phyloP scores from a whole-genome alignment of 2,329 filamentous ascomycete genomes.

The Paraphoma sp. region DNA sequence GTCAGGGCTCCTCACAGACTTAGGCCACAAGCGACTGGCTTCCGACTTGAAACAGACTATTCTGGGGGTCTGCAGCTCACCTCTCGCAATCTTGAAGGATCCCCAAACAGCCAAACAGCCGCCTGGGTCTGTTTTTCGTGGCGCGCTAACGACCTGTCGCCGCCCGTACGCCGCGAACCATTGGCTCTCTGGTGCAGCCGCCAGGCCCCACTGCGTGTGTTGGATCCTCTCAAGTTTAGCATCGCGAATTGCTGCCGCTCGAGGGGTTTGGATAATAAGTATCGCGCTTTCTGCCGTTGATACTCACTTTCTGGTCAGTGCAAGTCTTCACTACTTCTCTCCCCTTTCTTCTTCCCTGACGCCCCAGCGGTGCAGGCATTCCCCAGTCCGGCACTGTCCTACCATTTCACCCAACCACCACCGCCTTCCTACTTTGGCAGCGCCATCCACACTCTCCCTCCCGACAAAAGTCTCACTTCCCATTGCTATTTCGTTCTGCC shows the following conservation, averaged over 20 bases:
- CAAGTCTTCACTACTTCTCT: slow-evolving; percentile 33
- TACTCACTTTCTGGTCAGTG: slow-evolving; percentile 38
- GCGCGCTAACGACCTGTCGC: slow-evolving; percentile 37
- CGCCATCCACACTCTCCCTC: slow-evolving; percentile 33
- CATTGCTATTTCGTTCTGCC: slow-evolving; percentile 34
- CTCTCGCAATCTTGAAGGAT: slow-evolving; percentile 34
- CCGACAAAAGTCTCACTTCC: slow-evolving; percentile 27
- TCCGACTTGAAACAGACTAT: slow-evolving; percentile 47
- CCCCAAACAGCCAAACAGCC: slow-evolving; percentile 42
- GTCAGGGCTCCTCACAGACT: slow-evolving; percentile 34
- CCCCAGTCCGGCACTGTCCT: slow-evolving; percentile 35
- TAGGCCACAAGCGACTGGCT: slow-evolving; percentile 39
- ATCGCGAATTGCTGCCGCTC: slow-evolving; percentile 20
- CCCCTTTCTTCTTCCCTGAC: slow-evolving; percentile 27
- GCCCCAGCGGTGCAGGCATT: slow-evolving; percentile 37
- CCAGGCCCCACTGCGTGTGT: slow-evolving; percentile 33
- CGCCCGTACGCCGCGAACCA: slow-evolving; percentile 22
- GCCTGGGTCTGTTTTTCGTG: slow-evolving; percentile 33
- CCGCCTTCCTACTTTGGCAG: slow-evolving; percentile 35
- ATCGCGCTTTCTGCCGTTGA: slow-evolving; percentile 36
- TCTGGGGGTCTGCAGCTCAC: slow-evolving; percentile 35
- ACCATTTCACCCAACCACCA: slow-evolving; percentile 25
- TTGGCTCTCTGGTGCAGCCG: slow-evolving; percentile 38
- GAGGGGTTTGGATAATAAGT: slow-evolving; percentile 35
- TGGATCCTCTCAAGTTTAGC: slow-evolving; percentile 25